Percentiles rank a stretch among this genome's conserved stretches.
phyloP scores from a whole-genome alignment of 345 rosid genomes.

The Eucalyptus guilfoylei region DNA sequence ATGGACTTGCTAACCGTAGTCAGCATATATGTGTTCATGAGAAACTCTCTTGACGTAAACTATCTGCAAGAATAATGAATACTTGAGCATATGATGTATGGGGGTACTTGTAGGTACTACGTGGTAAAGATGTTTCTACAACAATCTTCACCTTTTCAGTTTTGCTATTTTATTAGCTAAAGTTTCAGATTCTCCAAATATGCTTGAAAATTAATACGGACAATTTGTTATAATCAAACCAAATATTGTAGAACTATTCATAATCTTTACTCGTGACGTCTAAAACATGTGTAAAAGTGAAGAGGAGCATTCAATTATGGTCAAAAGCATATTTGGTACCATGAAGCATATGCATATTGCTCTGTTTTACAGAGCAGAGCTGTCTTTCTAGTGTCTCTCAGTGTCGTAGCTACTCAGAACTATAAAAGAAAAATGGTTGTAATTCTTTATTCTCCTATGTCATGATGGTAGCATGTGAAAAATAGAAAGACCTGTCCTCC shows the following conservation, averaged over 20 bases:
- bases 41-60: neutral
- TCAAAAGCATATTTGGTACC: neutral
- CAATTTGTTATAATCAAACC: neutral
- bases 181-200: neutral
- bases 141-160: neutral
- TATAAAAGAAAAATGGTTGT: neutral
- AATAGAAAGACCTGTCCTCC: neutral
- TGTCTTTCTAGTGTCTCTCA: neutral
- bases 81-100: neutral
- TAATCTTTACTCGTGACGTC: neutral
- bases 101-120: neutral
- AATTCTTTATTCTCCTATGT: neutral
- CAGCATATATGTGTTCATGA: neutral
- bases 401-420: neutral
- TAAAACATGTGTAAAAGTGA: neutral
- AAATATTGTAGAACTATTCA: neutral
- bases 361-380: neutral
- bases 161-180: neutral
- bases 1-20: neutral
- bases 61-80: neutral
- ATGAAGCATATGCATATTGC: neutral
- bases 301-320: neutral
- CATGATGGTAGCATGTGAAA: neutral
- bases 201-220: neutral
- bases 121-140: neutral